phyloP scores from a whole-genome alignment of 202 grass and related monocot species.

The Setaria viridis region DNA sequence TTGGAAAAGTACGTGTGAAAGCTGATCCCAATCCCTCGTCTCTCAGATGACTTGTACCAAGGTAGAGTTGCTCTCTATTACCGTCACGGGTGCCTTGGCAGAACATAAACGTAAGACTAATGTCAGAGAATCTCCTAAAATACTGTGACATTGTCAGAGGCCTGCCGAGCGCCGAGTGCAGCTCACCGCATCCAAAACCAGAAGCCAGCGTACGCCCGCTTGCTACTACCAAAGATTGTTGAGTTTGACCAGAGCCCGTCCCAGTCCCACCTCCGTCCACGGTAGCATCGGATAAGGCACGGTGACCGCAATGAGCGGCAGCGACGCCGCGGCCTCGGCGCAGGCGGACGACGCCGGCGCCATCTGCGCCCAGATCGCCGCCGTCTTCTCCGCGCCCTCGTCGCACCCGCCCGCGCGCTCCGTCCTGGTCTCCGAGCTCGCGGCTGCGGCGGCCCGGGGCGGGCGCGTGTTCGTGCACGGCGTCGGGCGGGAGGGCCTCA shows the following conservation, averaged over 20 bases:
- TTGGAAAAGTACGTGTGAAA: too few relatives aligned
- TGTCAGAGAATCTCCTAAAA: not conserved
- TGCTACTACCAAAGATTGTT: not conserved
- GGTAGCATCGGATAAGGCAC: conserved; percentile 40
- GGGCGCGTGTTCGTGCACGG: conserved; percentile 79
- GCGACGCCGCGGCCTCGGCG: not conserved
- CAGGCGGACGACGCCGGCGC: conserved; percentile 45
- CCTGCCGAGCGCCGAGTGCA: not conserved
- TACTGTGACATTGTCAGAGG: not conserved
- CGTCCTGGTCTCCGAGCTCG: conserved; percentile 55
- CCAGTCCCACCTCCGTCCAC: not conserved
- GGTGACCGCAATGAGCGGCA: conserved; percentile 4
- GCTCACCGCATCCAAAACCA: not conserved
- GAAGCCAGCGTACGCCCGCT: not conserved
- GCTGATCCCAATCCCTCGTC: too few relatives aligned
- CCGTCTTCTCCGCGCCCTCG: conserved; percentile 51
- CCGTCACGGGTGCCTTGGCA: too few relatives aligned
- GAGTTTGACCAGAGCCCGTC: conserved; percentile 27
- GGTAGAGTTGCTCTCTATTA: too few relatives aligned
- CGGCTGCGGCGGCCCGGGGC: conserved; percentile 30
- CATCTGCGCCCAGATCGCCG: conserved; percentile 66
- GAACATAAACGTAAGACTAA: not conserved
- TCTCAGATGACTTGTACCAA: too few relatives aligned
- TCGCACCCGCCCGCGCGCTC: conserved; percentile 20
- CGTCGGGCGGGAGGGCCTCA: conserved; percentile 94